A percentile compares a stretch with the other conserved stretches of the same genome.
phyloP scores from a whole-genome alignment of 306 rosid species.

The Citrullus amarus region DNA sequence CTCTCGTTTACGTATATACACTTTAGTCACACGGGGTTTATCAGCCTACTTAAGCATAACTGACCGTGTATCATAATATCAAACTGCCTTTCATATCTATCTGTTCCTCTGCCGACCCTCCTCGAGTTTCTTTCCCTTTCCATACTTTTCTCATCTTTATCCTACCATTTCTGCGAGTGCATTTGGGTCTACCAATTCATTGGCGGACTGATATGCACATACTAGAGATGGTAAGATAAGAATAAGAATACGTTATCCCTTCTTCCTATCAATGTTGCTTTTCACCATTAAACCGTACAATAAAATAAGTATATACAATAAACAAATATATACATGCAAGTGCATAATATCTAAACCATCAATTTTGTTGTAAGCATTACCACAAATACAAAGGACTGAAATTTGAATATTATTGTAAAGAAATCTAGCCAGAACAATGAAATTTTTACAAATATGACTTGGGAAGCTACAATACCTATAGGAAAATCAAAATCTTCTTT shows the following conservation, averaged over 20 bases:
- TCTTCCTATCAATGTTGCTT: not conserved
- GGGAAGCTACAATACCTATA: not conserved
- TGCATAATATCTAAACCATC: not conserved
- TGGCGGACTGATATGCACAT: not conserved
- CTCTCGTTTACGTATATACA: too few relatives aligned
- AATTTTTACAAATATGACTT: not conserved
- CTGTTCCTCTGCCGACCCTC: not conserved
- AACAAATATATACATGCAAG: not conserved
- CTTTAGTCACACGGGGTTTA: too few relatives aligned
- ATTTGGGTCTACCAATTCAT: not conserved
- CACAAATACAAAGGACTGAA: not conserved
- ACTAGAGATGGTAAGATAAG: not conserved
- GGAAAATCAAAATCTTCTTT: not conserved
- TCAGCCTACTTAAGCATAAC: not conserved
- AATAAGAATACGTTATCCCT: not conserved
- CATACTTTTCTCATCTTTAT: not conserved
- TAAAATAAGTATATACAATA: not conserved
- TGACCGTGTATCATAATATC: not conserved
- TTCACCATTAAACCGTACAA: not conserved
- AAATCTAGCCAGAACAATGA: not conserved
- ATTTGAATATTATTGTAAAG: not conserved
- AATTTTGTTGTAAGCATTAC: not conserved
- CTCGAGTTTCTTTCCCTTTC: not conserved
- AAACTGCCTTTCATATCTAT: not conserved
- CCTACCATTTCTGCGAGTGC: not conserved